Percentiles rank a stretch among this genome's conserved stretches.
Conservation (phyloP, 306 rosid species). For the Heteromeles arbutifolia region DNA sequence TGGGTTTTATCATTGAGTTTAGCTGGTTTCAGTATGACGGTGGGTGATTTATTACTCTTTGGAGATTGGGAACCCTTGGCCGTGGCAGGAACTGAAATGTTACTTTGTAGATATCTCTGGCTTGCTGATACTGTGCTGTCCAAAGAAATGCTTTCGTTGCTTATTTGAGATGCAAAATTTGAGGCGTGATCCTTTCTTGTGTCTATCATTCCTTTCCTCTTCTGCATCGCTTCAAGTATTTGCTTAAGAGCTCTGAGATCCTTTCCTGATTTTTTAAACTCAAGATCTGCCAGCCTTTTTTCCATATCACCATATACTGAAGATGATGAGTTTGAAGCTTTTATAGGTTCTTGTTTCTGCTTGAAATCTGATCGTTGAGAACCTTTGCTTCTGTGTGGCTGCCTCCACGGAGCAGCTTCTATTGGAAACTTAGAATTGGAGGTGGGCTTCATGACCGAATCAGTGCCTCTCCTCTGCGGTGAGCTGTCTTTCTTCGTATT, state of each 20-base stretch:
- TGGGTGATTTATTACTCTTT: constrained; percentile 34
- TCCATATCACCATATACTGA: constrained; percentile 85
- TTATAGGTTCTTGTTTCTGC: constrained; percentile 35
- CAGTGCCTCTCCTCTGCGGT: constrained; percentile 35
- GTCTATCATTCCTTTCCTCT: constrained; percentile 36
- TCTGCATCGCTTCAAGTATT: constrained; percentile 88
- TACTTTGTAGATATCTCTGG: constrained; percentile 30
- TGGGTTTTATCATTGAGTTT: constrained; percentile 35
- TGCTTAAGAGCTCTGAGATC: constrained; percentile 94
- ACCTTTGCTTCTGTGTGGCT: constrained; percentile 29
- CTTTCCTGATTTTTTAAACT: constrained; percentile 86
- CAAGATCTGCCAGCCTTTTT: constrained; percentile 71
- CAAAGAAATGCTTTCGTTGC: constrained; percentile 15
- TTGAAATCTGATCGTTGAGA: constrained; percentile 33
- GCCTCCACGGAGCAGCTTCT: constrained; percentile 52
- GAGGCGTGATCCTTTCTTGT: constrained; percentile 47
- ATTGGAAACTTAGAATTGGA: constrained; percentile 27
- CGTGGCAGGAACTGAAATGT: constrained; percentile 12
- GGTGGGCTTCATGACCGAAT: constrained; percentile 26
- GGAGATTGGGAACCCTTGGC: constrained; percentile 29
- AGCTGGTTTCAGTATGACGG: constrained; percentile 54
- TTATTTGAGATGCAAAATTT: constrained; percentile 30
- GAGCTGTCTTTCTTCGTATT: constrained; percentile 24
- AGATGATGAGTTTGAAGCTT: constrained; percentile 32
- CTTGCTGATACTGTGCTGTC: constrained; percentile 37